These are phyloP conservation scores for Thamnidium elegans DNA, from an alignment of 192 early-diverging fungal species.

Conservation along the genomic window DNA sequence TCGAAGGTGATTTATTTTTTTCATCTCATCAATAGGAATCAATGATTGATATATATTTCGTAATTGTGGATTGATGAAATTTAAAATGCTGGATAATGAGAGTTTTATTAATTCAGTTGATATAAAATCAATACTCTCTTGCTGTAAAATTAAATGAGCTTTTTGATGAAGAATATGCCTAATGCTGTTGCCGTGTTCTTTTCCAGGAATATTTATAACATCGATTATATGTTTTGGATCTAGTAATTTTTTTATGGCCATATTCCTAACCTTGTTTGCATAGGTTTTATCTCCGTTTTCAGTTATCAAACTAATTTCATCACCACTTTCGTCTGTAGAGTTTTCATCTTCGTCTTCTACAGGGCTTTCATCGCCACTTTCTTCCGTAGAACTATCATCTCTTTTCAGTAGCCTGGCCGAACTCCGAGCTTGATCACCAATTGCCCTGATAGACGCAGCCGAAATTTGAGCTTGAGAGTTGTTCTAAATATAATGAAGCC, in stretches of 20 bases:
- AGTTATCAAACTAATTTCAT: background rate
- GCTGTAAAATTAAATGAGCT: background rate
- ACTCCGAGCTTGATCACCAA: background rate
- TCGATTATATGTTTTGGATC: slow-evolving; percentile 1
- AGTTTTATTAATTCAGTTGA: background rate
- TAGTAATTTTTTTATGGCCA: background rate
- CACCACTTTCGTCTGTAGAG: background rate
- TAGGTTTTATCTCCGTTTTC: background rate
- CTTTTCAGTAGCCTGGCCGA: background rate
- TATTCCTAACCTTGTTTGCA: background rate
- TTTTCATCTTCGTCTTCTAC: background rate
- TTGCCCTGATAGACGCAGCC: background rate
- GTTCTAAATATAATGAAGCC: slow-evolving; percentile 1
- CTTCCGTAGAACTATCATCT: background rate
- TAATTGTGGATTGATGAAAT: slow-evolving; percentile 4
- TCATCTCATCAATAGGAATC: too few relatives aligned
- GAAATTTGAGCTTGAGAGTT: background rate
- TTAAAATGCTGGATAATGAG: slow-evolving; percentile 3
- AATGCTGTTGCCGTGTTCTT: background rate
- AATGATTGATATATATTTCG: slow-evolving; percentile 1
- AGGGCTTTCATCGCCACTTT: too few relatives aligned
- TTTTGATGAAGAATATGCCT: background rate
- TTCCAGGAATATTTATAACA: slow-evolving; percentile 5
- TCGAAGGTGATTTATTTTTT: too few relatives aligned
- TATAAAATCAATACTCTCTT: slow-evolving; percentile 1